Evolutionary conservation across 352 stramenopile genomes (phyloP).

Genomic region (Globisporangium barbulae): DNA sequence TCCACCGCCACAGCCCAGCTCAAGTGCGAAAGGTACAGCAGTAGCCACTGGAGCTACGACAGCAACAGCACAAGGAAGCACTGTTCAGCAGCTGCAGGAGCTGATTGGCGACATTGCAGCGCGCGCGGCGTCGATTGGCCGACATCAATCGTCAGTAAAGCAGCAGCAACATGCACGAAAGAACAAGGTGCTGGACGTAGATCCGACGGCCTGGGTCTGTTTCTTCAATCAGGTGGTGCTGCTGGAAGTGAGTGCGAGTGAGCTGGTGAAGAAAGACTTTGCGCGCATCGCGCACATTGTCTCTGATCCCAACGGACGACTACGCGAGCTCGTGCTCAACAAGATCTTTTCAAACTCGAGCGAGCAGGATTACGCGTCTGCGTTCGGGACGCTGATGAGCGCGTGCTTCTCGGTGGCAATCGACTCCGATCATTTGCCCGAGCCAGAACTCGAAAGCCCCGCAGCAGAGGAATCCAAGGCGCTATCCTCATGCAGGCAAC

Average conservation of each 20-base stretch:
- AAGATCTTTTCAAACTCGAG: conserved; percentile 6
- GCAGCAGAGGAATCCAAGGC: neutral
- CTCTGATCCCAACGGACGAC: neutral
- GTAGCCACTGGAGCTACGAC: neutral
- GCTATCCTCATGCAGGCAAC: neutral
- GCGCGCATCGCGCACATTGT: conserved; percentile 6
- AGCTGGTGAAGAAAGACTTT: conserved; percentile 9
- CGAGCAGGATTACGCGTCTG: neutral
- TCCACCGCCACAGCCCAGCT: too few species aligned
- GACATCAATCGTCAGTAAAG: neutral
- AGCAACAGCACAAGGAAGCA: neutral
- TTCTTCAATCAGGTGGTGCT: conserved; percentile 2
- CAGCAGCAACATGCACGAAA: neutral
- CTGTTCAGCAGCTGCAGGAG: conserved; percentile 2
- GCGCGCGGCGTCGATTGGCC: neutral
- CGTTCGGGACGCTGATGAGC: conserved; percentile 25
- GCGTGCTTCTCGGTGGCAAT: conserved; percentile 24
- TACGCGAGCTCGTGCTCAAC: conserved; percentile 26
- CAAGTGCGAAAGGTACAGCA: neutral
- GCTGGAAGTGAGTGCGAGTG: conserved; percentile 8
- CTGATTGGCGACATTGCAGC: neutral
- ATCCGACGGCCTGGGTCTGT: conserved; percentile 8
- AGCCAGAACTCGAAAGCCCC: neutral
- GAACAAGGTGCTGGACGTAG: neutral
- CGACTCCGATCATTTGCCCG: neutral